These are phyloP conservation scores for Monilinia laxa DNA, from an alignment of 2,329 filamentous ascomycete genomes.

Conservation along the genomic window DNA sequence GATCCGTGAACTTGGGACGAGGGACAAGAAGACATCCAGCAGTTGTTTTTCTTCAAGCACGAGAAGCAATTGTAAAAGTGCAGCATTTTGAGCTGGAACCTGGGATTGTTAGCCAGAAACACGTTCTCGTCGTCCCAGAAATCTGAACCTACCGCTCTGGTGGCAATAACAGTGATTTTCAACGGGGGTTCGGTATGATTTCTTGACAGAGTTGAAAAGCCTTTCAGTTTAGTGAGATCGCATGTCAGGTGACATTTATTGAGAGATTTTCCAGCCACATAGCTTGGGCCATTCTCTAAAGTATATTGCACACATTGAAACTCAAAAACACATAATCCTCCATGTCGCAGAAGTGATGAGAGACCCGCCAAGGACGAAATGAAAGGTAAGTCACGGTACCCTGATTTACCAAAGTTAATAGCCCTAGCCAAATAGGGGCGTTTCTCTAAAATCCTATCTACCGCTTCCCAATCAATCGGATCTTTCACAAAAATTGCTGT, in stretches of 20 bases:
- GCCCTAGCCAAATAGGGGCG: not conserved
- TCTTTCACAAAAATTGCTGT: not conserved
- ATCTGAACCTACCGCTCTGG: not conserved
- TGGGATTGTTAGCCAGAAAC: not conserved
- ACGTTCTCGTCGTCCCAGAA: not conserved
- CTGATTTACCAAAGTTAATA: not conserved
- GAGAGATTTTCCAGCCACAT: not conserved
- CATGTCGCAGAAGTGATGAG: not conserved
- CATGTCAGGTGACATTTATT: not conserved
- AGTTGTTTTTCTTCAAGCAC: slow-evolving; percentile 9
- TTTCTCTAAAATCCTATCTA: not conserved
- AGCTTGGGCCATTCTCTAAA: not conserved
- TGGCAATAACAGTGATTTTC: not conserved
- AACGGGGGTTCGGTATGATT: not conserved
- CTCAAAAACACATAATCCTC: not conserved
- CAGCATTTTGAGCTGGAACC: not conserved
- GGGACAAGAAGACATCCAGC: not conserved
- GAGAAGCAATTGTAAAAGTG: slow-evolving; percentile 11
- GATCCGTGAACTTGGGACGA: not conserved
- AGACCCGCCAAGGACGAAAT: not conserved
- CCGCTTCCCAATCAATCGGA: slow-evolving; percentile 6
- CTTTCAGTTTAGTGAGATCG: not conserved
- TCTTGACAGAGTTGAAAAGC: no score
- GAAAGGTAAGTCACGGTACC: not conserved
- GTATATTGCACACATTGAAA: not conserved